A percentile compares a stretch with the other conserved stretches of the same genome.
phyloP scores from a whole-genome alignment of 176 grass and related monocot genomes.

The Ampelocalamus luodianensis region DNA sequence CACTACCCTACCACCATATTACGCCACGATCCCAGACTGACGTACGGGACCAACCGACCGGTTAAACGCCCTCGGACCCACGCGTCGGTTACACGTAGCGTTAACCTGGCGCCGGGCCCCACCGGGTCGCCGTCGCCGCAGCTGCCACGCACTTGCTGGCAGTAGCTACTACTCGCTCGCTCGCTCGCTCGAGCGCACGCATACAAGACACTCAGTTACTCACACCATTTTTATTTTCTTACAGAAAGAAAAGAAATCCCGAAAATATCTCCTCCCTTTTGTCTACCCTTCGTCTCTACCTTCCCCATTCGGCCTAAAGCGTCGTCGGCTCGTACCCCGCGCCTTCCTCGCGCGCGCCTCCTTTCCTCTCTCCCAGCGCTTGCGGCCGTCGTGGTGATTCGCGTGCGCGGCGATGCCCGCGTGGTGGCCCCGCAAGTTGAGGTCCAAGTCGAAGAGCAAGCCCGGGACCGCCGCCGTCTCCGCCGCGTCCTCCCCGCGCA shows the following conservation, averaged over 20 bases:
- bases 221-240: slow-evolving; percentile 1
- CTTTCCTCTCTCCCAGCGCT: no score
- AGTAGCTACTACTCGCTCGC: background rate
- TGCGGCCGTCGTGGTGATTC: slow-evolving; percentile 10
- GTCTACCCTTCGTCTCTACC: background rate
- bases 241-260: background rate
- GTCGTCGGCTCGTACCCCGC: slow-evolving; percentile 51
- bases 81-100: background rate
- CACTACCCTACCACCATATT: background rate
- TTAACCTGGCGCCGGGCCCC: background rate
- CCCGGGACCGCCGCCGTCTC: slow-evolving; percentile 37
- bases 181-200: background rate
- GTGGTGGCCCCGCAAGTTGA: slow-evolving; percentile 51
- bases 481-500: slow-evolving; percentile 44
- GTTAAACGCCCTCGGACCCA: background rate
- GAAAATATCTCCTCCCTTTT: slow-evolving; percentile 19
- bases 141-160: slow-evolving; percentile 45
- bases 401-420: slow-evolving; percentile 61
- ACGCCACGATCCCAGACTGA: background rate
- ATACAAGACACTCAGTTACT: no score
- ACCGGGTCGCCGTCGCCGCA: slow-evolving; percentile 1
- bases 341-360: slow-evolving; percentile 39
- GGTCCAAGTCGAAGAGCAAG: slow-evolving; percentile 58
- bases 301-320: slow-evolving; percentile 33
- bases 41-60: background rate